Evolutionary conservation across 495 filamentous ascomycete species (phyloP).

Genomic region (Amniculicola lignicola): DNA sequence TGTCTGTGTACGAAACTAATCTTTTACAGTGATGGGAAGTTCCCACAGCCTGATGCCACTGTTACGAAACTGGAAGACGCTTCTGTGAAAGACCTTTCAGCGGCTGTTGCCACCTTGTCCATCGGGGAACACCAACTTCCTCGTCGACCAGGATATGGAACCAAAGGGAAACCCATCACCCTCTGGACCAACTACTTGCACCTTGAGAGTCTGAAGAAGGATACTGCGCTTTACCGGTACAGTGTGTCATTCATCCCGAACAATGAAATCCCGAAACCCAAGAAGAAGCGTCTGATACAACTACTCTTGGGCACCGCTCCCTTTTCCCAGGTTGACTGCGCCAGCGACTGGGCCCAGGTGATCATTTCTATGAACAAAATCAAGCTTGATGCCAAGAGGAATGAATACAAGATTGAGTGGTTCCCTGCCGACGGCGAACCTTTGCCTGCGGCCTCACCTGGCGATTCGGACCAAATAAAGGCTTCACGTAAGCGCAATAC

Average conservation of each 20-base stretch:
- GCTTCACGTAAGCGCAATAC: constrained; percentile 19
- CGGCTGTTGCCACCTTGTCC: constrained; percentile 7
- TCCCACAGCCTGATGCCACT: constrained; percentile 27
- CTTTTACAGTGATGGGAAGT: constrained; percentile 21
- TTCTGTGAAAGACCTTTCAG: constrained; percentile 2
- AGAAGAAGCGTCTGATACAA: constrained; percentile 34
- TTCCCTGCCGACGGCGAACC: constrained; percentile 27
- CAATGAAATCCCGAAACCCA: constrained; percentile 16
- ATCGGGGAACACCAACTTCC: constrained; percentile 30
- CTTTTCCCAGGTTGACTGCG: constrained; percentile 18
- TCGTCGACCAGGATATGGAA: constrained; percentile 47
- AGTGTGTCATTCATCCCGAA: constrained; percentile 18
- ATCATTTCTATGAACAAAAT: constrained; percentile 36
- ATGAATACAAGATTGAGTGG: constrained; percentile 19
- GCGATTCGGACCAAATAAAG: background rate
- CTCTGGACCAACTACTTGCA: constrained; percentile 51
- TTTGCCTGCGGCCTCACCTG: constrained; percentile 2
- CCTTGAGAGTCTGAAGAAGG: constrained; percentile 23
- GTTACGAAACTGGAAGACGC: constrained; percentile 29
- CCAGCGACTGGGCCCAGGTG: constrained; percentile 36
- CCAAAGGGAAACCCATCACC: constrained; percentile 37
- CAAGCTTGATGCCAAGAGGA: constrained; percentile 21
- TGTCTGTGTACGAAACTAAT: background rate
- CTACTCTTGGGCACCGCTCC: constrained; percentile 26
- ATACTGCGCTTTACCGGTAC: constrained; percentile 31